These are phyloP conservation scores for Monosporascus sp. DNA, from an alignment of 2,329 filamentous ascomycete genomes.

Conservation along the genomic window DNA sequence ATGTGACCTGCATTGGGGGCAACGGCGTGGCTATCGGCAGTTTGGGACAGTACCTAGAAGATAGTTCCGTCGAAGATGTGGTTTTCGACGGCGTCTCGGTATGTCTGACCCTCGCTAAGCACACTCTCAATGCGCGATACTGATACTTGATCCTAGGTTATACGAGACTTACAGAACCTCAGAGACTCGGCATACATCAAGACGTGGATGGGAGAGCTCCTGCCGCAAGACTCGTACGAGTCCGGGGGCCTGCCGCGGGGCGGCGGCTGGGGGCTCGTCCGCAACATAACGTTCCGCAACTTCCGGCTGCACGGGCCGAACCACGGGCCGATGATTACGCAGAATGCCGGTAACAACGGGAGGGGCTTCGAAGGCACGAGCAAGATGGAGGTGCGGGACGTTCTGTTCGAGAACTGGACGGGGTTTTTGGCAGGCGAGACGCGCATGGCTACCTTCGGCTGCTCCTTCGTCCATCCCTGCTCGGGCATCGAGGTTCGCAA, in stretches of 20 bases:
- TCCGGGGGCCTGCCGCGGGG: slow-evolving; percentile 41
- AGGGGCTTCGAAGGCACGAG: slow-evolving; percentile 38
- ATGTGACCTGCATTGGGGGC: slow-evolving; percentile 44
- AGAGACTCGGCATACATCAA: slow-evolving; percentile 51
- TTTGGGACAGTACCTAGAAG: slow-evolving; percentile 50
- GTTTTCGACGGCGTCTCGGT: slow-evolving; percentile 39
- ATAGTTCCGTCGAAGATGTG: slow-evolving; percentile 45
- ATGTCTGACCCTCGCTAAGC: slow-evolving; percentile 20
- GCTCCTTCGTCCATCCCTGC: slow-evolving; percentile 42
- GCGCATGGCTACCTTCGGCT: slow-evolving; percentile 37
- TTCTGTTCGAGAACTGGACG: slow-evolving; percentile 46
- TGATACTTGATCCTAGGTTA: too few species aligned
- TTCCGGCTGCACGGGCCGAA: slow-evolving; percentile 41
- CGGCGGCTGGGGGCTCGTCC: slow-evolving; percentile 46
- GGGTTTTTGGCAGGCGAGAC: slow-evolving; percentile 35
- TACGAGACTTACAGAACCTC: slow-evolving; percentile 20
- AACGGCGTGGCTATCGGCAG: slow-evolving; percentile 52
- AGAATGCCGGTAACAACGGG: slow-evolving; percentile 46
- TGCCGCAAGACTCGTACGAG: slow-evolving; percentile 42
- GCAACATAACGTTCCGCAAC: slow-evolving; percentile 45
- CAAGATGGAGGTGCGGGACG: slow-evolving; percentile 43
- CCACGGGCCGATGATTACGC: slow-evolving; percentile 36
- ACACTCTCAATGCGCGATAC: too few species aligned
- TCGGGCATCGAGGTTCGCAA: slow-evolving; percentile 11
- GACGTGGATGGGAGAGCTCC: slow-evolving; percentile 46